Evolutionary conservation across 495 filamentous ascomycete genomes (phyloP), one percentile per base, ranked within the genome.

Genomic region (Pyrenula massariospora): DNA sequence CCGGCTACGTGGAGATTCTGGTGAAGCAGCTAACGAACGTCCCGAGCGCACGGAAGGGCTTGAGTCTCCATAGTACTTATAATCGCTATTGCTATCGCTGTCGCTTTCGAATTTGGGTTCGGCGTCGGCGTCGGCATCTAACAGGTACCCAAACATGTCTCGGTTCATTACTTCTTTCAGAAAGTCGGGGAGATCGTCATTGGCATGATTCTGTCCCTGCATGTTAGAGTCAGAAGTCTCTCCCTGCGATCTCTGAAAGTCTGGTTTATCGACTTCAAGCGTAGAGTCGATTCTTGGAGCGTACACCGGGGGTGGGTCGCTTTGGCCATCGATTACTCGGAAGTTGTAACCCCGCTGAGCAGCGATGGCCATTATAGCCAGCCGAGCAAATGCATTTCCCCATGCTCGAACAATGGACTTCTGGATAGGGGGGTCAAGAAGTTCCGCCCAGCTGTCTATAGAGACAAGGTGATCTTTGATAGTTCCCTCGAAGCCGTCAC

Each of bases 391-490:
- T 58, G 56, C 61, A 56, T 65, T 66, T 2, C 54, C 50, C 47
- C 59, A 53, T 21, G 60, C 58, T 24, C 62, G 24, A 0, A 66
- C 50, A 21, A 66, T 49, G 42, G 47, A 42, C 22, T 48, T 12
- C 2, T 25, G 22, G 0, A 24, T 12, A 25, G 64, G 62, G 10
- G 12, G 47, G 22, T 64, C 58, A 1, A 66, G 54, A 25, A 60
- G 55, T 53, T 66, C 64, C 12, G 60, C 48, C 65, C 61, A 65
- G 22, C 36, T 64, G 42, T 66, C 63, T 21, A 66, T 54, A 2
- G 63, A 60, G 22, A 52, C 55, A 47, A 59, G 36, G 19, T 52
- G 50, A 20, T 52, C 50, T 53, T 11, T 52, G 50, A 48, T 20
- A 50, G 53, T 11, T 22, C 36, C 48, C 57, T 52, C 56, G 49